Conservation (phyloP, 2,329 filamentous ascomycete species). For the Thyridium curvatum region DNA sequence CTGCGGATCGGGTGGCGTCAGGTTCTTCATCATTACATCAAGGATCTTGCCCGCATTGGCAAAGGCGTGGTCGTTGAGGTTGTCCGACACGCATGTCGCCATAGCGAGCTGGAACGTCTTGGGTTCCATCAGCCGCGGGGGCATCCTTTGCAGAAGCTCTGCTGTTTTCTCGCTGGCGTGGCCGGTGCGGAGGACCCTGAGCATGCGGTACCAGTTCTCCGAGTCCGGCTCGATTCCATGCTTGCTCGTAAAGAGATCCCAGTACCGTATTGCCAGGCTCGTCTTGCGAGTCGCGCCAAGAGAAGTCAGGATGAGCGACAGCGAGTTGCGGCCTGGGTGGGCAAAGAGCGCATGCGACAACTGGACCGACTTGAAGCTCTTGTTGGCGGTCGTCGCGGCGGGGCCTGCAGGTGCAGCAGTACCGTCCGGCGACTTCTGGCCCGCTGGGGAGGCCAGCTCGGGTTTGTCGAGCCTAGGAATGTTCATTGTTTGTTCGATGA, state of each 20-base stretch:
- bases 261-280: constrained; percentile 66
- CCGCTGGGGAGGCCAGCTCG: constrained; percentile 14
- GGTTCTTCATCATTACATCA: constrained; percentile 48
- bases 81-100: constrained; percentile 67
- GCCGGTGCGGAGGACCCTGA: constrained; percentile 59
- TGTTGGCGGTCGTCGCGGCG: not conserved
- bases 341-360: constrained; percentile 23
- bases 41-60: constrained; percentile 59
- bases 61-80: constrained; percentile 66
- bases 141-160: constrained; percentile 51
- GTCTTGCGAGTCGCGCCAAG: constrained; percentile 55
- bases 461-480: constrained; percentile 51
- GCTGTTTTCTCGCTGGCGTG: constrained; percentile 59
- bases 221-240: constrained; percentile 64
- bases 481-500: constrained; percentile 78
- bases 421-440: not conserved
- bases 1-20: constrained; percentile 40
- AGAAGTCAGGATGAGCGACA: constrained; percentile 64
- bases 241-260: constrained; percentile 61
- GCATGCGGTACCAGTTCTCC: constrained; percentile 62
- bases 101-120: constrained; percentile 68
- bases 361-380: not conserved
- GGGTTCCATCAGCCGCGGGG: constrained; percentile 30
- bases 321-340: constrained; percentile 45
- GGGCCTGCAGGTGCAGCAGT: no score